Conservation (phyloP, 1,139 yeast genomes). For the Geotrichum citri-aurantii region DNA sequence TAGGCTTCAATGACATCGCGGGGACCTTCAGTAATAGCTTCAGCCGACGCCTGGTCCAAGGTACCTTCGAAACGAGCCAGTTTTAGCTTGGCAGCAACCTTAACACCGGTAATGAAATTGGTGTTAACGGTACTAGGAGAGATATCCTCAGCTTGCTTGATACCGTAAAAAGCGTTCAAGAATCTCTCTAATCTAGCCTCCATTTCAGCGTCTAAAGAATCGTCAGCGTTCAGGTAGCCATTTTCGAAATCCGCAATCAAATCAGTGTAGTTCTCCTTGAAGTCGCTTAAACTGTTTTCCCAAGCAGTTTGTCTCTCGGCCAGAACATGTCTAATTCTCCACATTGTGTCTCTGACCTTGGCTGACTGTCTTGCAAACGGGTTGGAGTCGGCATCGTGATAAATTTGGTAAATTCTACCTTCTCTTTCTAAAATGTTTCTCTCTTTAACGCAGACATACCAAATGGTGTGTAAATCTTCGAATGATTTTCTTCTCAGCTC, state of each 20-base stretch:
- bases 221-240: constrained; percentile 53
- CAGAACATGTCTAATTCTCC: constrained; percentile 78
- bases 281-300: constrained; percentile 52
- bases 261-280: constrained; percentile 41
- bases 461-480: constrained; percentile 82
- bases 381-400: constrained; percentile 40
- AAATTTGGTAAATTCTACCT: constrained; percentile 41
- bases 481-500: constrained; percentile 88
- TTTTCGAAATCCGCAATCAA: constrained; percentile 54
- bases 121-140: constrained; percentile 51
- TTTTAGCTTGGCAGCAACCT: constrained; percentile 62
- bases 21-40: constrained; percentile 28
- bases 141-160: constrained; percentile 37
- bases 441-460: constrained; percentile 84
- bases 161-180: constrained; percentile 77
- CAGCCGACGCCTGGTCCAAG: constrained; percentile 22
- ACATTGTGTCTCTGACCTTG: constrained; percentile 52
- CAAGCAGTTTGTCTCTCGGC: constrained; percentile 78
- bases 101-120: constrained; percentile 61
- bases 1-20: constrained; percentile 49
- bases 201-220: constrained; percentile 52
- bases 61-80: constrained; percentile 41
- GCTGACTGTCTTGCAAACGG: constrained; percentile 41
- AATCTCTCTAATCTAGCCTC: constrained; percentile 70
- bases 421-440: constrained; percentile 78